phyloP scores from a whole-genome alignment of 768 basidiomycete genomes.

The Amanita inopinata region DNA sequence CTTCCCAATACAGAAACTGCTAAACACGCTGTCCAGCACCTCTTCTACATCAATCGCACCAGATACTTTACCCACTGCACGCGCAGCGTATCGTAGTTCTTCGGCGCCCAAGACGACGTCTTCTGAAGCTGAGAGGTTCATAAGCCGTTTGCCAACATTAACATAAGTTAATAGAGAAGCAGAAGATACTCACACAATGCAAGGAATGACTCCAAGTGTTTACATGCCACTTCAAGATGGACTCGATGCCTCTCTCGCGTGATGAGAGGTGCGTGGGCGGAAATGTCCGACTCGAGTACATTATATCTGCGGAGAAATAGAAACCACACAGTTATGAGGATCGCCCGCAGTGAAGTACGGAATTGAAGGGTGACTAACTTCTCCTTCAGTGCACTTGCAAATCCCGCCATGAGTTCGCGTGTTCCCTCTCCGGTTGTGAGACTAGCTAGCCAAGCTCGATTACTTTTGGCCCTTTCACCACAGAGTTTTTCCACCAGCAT shows the following conservation, averaged over 20 bases:
- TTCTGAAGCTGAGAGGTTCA: slow-evolving; percentile 34
- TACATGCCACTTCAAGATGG: slow-evolving; percentile 59
- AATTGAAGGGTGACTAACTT: slow-evolving; percentile 26
- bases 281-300: slow-evolving; percentile 21
- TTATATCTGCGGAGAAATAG: not conserved
- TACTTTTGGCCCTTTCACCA: slow-evolving; percentile 5
- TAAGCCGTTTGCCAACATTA: too few relatives aligned
- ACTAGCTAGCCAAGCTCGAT: slow-evolving; percentile 50
- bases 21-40: slow-evolving; percentile 72
- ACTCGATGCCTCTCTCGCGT: slow-evolving; percentile 74
- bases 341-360: not conserved
- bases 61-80: slow-evolving; percentile 76
- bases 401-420: slow-evolving; percentile 45
- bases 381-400: slow-evolving; percentile 40
- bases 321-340: not conserved
- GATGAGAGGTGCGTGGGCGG: slow-evolving; percentile 48
- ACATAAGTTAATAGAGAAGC: not conserved
- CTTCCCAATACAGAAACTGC: slow-evolving; percentile 87
- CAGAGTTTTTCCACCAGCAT: not conserved
- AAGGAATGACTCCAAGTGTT: slow-evolving; percentile 55
- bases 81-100: slow-evolving; percentile 78
- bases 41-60: slow-evolving; percentile 79
- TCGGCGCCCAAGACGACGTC: slow-evolving; percentile 81
- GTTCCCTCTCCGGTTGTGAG: slow-evolving; percentile 51
- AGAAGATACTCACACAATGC: slow-evolving; percentile 25